A percentile compares a stretch with the other conserved stretches of the same genome.
phyloP scores from a whole-genome alignment of 768 basidiomycete genomes.

The Leucogyrophana mollusca region DNA sequence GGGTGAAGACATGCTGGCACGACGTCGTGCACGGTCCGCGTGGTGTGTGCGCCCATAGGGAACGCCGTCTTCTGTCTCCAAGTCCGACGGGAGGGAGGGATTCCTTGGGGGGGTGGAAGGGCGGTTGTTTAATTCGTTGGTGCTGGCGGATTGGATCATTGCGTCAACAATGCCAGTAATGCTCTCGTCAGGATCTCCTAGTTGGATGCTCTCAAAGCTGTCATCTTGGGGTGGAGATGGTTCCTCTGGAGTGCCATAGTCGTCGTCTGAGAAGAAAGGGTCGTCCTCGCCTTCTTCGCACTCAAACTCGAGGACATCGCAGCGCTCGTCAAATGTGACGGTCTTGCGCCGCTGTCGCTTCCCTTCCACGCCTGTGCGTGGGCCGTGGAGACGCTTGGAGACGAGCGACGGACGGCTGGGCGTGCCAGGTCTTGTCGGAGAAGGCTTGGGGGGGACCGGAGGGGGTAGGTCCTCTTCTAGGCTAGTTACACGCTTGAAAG shows the following conservation, averaged over 20 bases:
- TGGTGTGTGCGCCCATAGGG: slow-evolving; percentile 66
- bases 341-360: slow-evolving; percentile 66
- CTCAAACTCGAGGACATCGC: slow-evolving; percentile 83
- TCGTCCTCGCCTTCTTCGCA: slow-evolving; percentile 54
- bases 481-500: slow-evolving; percentile 51
- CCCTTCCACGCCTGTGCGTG: slow-evolving; percentile 48
- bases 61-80: slow-evolving; percentile 64
- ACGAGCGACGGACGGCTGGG: slow-evolving; percentile 64
- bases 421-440: slow-evolving; percentile 36
- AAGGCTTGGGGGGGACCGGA: slow-evolving; percentile 32
- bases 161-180: slow-evolving; percentile 73
- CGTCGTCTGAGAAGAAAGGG: slow-evolving; percentile 42
- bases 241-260: slow-evolving; percentile 18
- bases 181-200: slow-evolving; percentile 48
- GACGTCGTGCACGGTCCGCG: slow-evolving; percentile 45
- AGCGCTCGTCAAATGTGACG: slow-evolving; percentile 76
- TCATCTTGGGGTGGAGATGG: slow-evolving; percentile 3
- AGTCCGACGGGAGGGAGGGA: slow-evolving; percentile 45
- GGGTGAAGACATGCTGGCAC: slow-evolving; percentile 28
- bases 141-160: slow-evolving; percentile 47
- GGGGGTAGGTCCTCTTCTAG: slow-evolving; percentile 29
- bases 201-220: slow-evolving; percentile 42
- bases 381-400: slow-evolving; percentile 73
- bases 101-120: slow-evolving; percentile 36
- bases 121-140: not conserved